A percentile compares a stretch with the other conserved stretches of the same genome.
These are phyloP conservation scores for Suhomyces sp. DNA, from an alignment of 805 yeast species.

Conservation along the genomic window DNA sequence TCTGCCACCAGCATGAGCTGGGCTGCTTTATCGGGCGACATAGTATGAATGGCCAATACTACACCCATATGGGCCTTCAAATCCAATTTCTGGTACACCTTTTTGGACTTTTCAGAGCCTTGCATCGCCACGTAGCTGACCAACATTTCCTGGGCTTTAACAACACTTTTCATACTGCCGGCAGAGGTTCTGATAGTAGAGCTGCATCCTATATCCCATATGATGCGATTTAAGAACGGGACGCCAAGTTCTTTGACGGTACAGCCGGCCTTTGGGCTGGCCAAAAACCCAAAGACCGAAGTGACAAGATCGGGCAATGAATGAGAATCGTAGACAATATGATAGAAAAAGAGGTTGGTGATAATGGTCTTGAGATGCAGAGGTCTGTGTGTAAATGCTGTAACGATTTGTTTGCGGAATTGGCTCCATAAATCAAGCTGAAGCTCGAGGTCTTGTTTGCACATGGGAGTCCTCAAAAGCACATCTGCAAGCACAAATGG, in stretches of 20 bases:
- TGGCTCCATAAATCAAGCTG: conserved; percentile 37
- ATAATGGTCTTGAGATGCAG: conserved; percentile 19
- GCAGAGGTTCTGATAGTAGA: conserved; percentile 2
- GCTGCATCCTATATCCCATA: conserved; percentile 28
- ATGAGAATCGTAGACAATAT: conserved; percentile 21
- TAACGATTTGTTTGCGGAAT: conserved; percentile 21
- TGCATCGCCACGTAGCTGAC: conserved; percentile 15
- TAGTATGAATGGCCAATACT: conserved; percentile 24
- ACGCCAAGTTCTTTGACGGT: conserved; percentile 15
- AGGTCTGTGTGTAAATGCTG: conserved; percentile 17
- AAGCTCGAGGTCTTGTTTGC: conserved; percentile 27
- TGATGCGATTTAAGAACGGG: conserved; percentile 18
- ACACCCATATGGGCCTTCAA: conserved; percentile 38
- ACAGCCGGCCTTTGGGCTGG: conserved; percentile 19
- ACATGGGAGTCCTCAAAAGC: conserved; percentile 34
- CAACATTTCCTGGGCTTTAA: conserved; percentile 28
- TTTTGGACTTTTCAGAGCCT: conserved; percentile 1
- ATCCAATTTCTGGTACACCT: conserved; percentile 17
- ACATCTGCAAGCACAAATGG: conserved; percentile 38
- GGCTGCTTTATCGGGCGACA: conserved; percentile 24
- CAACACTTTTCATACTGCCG: conserved; percentile 9
- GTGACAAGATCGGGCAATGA: conserved; percentile 18
- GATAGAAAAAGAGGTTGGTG: conserved; percentile 27
- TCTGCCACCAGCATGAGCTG: conserved; percentile 27
- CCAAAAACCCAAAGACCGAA: conserved; percentile 16